Evolutionary conservation across 2,329 filamentous ascomycete species (phyloP).

Genomic region (Aspergillus luchuensis): DNA sequence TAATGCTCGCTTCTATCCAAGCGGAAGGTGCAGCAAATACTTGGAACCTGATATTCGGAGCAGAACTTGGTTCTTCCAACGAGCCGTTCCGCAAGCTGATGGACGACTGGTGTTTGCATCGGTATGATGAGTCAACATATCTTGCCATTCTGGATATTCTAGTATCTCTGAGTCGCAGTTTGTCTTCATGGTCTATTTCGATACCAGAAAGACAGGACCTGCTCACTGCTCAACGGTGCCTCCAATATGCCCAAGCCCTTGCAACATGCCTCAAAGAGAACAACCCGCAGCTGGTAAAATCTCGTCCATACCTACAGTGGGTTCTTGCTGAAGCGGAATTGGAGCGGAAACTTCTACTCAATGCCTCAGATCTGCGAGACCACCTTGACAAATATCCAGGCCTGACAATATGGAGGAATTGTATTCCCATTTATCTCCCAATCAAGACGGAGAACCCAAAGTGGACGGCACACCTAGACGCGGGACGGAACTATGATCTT

Average conservation of each 20-base stretch:
- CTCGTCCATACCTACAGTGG: background rate
- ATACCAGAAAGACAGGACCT: background rate
- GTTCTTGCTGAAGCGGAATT: background rate
- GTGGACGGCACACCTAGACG: background rate
- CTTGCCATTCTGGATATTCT: constrained; percentile 2
- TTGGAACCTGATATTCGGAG: background rate
- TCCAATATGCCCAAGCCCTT: background rate
- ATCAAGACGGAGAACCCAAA: background rate
- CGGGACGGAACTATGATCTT: background rate
- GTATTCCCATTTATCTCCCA: background rate
- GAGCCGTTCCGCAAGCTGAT: background rate
- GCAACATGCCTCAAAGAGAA: background rate
- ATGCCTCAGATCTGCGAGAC: background rate
- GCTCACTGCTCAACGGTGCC: background rate
- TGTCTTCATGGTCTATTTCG: background rate
- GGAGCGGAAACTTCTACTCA: background rate
- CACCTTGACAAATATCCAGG: background rate
- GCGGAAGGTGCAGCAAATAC: background rate
- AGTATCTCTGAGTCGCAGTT: background rate
- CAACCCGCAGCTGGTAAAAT: background rate
- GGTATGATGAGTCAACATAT: constrained; percentile 9
- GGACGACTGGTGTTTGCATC: constrained; percentile 1
- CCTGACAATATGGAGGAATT: background rate
- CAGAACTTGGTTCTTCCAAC: background rate
- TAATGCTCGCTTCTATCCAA: background rate